Conservation (phyloP, 164 flowering plant species). For the Aristolochia fimbriata region DNA sequence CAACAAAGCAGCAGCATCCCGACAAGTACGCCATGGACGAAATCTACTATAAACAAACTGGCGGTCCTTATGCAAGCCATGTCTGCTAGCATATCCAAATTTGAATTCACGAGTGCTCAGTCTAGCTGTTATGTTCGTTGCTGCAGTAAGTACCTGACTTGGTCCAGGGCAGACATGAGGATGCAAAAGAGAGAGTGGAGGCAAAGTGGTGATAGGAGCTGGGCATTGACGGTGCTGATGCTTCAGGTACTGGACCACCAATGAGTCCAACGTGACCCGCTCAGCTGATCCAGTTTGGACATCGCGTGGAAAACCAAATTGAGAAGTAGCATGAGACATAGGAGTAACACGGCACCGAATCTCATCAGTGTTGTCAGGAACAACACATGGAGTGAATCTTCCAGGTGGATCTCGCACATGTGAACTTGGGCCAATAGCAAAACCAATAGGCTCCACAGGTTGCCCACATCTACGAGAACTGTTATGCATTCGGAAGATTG, state of each 20-base stretch:
- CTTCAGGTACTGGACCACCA: slow-evolving; percentile 89
- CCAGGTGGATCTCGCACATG: slow-evolving; percentile 28
- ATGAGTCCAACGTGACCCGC: slow-evolving; percentile 69
- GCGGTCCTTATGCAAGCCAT: slow-evolving; percentile 72
- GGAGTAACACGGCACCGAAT: slow-evolving; percentile 21
- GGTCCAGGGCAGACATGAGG: slow-evolving; percentile 97
- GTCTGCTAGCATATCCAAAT: slow-evolving; percentile 60
- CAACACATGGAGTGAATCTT: slow-evolving; percentile 18
- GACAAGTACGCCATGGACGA: slow-evolving; percentile 88
- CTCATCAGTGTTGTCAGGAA: slow-evolving; percentile 39
- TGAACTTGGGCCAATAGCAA: slow-evolving; percentile 36
- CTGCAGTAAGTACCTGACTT: slow-evolving; percentile 74
- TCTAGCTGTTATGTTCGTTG: slow-evolving; percentile 75
- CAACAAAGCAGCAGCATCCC: slow-evolving; percentile 77
- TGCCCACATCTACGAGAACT: slow-evolving; percentile 30
- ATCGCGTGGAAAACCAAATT: slow-evolving; percentile 37
- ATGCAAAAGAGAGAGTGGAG: slow-evolving; percentile 85
- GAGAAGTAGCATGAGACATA: slow-evolving; percentile 25
- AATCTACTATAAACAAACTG: slow-evolving; percentile 93
- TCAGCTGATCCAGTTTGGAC: slow-evolving; percentile 44
- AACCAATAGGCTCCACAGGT: slow-evolving; percentile 31
- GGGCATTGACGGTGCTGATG: slow-evolving; percentile 98
- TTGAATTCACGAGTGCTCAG: slow-evolving; percentile 69
- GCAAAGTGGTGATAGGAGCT: slow-evolving; percentile 94
- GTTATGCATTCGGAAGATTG: slow-evolving; percentile 39